Percentiles rank a stretch among this genome's conserved stretches.
Conservation (phyloP, 2,329 filamentous ascomycete genomes). For the Botrytis fabae region DNA sequence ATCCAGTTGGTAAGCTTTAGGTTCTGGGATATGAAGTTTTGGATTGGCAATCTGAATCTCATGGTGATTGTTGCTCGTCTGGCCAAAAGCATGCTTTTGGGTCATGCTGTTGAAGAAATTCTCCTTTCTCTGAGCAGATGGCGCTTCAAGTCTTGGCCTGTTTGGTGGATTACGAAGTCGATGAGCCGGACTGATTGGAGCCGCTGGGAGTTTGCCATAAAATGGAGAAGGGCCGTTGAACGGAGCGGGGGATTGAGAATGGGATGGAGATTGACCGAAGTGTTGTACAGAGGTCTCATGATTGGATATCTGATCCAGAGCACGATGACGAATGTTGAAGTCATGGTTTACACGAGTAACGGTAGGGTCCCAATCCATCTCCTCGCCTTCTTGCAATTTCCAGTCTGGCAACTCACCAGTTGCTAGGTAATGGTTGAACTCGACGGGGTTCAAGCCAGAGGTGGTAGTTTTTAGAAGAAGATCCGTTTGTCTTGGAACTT, state of each 20-base stretch:
- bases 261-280: constrained; percentile 27
- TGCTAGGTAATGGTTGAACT: constrained; percentile 23
- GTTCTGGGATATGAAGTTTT: constrained; percentile 17
- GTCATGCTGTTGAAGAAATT: constrained; percentile 50
- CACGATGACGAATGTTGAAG: constrained; percentile 52
- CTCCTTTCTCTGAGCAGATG: constrained; percentile 47
- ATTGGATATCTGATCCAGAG: constrained; percentile 51
- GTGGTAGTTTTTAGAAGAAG: constrained; percentile 30
- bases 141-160: constrained; percentile 52
- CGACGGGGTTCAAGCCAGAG: constrained; percentile 23
- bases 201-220: constrained; percentile 68
- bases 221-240: constrained; percentile 50
- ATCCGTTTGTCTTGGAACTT: constrained; percentile 5
- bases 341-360: constrained; percentile 17
- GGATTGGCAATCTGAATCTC: constrained; percentile 53
- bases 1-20: constrained; percentile 10
- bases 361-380: constrained; percentile 68
- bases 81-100: constrained; percentile 7
- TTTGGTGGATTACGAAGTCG: constrained; percentile 62
- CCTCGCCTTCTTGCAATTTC: constrained; percentile 13
- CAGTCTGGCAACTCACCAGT: constrained; percentile 20
- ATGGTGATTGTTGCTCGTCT: background rate
- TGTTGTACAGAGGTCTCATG: constrained; percentile 42
- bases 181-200: constrained; percentile 66
- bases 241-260: background rate